These are phyloP conservation scores for Leccinum pachyderme DNA, from an alignment of 1,284 basidiomycete genomes.

Conservation along the genomic window DNA sequence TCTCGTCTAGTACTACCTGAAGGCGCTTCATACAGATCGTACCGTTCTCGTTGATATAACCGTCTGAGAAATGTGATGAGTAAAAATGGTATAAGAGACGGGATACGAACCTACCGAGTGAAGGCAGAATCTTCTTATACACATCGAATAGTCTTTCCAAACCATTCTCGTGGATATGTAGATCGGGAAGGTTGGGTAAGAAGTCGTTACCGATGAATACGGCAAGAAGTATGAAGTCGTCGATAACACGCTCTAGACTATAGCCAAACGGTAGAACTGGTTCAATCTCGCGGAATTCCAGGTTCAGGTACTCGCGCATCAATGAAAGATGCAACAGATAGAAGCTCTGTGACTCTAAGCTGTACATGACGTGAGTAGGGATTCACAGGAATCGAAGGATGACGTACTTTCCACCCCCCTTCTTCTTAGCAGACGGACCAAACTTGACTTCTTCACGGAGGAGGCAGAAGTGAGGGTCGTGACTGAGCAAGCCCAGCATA, in stretches of 20 bases:
- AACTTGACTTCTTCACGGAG: conserved; percentile 98
- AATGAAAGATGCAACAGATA: conserved; percentile 93
- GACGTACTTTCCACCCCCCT: conserved; percentile 63
- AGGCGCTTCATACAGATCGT: conserved; percentile 79
- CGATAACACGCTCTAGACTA: conserved; percentile 90
- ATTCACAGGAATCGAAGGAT: conserved; percentile 1
- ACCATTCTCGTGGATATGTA: conserved; percentile 98
- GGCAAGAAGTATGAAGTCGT: conserved; percentile 95
- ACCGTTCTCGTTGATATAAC: conserved; percentile 93
- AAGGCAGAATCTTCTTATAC: conserved; percentile 89
- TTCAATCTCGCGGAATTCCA: conserved; percentile 83
- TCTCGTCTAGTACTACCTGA: conserved; percentile 86
- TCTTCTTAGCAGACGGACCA: conserved; percentile 77
- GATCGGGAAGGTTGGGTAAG: conserved; percentile 91
- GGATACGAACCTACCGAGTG: conserved; percentile 56
- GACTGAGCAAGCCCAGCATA: conserved; percentile 96
- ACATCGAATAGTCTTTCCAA: conserved; percentile 91
- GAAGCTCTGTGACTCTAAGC: conserved; percentile 88
- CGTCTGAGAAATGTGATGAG: conserved; percentile 49
- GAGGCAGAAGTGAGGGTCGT: conserved; percentile 98
- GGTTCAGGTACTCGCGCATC: conserved; percentile 94
- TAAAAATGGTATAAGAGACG: background rate
- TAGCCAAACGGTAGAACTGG: conserved; percentile 65
- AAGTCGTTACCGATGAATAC: conserved; percentile 99
- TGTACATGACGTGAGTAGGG: conserved; percentile 31